Base-by-base conservation (phyloP, 352 stramenopile genomes). In the Phytophthora uliginosa region DNA sequence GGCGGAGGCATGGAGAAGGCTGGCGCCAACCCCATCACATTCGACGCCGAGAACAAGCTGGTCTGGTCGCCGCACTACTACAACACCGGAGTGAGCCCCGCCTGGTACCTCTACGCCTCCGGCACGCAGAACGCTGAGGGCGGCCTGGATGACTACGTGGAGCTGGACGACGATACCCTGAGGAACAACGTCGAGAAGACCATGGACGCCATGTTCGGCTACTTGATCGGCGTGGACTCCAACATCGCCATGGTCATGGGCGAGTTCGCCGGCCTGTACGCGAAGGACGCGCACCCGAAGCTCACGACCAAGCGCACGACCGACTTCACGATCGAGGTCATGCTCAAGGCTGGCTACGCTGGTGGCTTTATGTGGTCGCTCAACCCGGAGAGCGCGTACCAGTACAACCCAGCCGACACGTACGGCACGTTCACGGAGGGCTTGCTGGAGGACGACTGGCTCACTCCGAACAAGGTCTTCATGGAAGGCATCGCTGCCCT, bases 11-110 rank as follows among this genome's bases (percentile, higher is more conserved):
- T 91, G 10, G 70, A 89, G 61, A 66, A 79, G 4, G 85, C 82
- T 0, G 75, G 65, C 1, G 58, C 52, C 6, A 69, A 74, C 38
- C 84, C 84, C 12, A 71, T 90, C 17, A 76, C 75, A 2, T 74
- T 91, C 24, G 52, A 69, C 10, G 63, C 74, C 17, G 63, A 80
- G 1, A 79, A 86, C 78, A 93, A 91, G 53, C 63, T 93, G 7
- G 85, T 93, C 50, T 93, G 84, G 69, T 79, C 83, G 4, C 85
- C 85, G 18, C 85, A 93, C 54, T 93, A 93, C 66, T 93, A 93
- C 78, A 91, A 88, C 66, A 90, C 84, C 10, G 85, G 67, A 7
- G 84, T 93, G 9, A 86, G 74, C 53, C 85, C 85, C 0, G 76
- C 80, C 7, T 83, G 66, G 81, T 93, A 93, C 40, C 55, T 93